phyloP scores from a whole-genome alignment of 495 filamentous ascomycete genomes.

The Lasiosphaeriaceae sp. region DNA sequence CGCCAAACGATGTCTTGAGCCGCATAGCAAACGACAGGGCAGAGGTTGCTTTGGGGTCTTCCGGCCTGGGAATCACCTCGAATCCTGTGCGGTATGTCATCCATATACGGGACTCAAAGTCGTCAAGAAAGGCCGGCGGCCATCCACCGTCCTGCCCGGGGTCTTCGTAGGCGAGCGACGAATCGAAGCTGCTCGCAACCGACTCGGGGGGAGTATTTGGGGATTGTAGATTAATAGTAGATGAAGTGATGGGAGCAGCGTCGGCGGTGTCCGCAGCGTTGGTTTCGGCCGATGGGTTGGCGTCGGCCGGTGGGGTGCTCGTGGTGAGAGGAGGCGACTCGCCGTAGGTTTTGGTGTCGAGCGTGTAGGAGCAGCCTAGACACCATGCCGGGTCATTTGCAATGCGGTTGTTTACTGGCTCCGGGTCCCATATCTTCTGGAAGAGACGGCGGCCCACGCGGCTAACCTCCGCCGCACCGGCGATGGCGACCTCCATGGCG shows the following conservation, averaged over 20 bases:
- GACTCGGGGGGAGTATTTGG: slow-evolving; percentile 46
- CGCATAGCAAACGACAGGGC: slow-evolving; percentile 83
- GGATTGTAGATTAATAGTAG: neutral
- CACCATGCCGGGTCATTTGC: slow-evolving; percentile 78
- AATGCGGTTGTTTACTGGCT: slow-evolving; percentile 75
- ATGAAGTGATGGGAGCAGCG: neutral
- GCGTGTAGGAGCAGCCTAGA: slow-evolving; percentile 71
- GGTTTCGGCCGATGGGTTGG: slow-evolving; percentile 19
- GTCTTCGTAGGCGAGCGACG: slow-evolving; percentile 46
- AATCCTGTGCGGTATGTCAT: slow-evolving; percentile 95
- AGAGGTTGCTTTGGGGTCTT: slow-evolving; percentile 63
- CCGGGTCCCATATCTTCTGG: slow-evolving; percentile 92
- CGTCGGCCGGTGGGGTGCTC: slow-evolving; percentile 24
- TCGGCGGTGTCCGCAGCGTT: neutral
- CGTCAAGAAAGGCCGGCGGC: slow-evolving; percentile 82
- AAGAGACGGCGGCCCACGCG: slow-evolving; percentile 67
- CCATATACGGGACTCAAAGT: slow-evolving; percentile 93
- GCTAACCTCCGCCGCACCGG: slow-evolving; percentile 30
- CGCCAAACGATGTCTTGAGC: slow-evolving; percentile 73
- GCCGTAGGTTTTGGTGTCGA: slow-evolving; percentile 30
- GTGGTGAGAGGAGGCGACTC: slow-evolving; percentile 15
- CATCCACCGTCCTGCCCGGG: slow-evolving; percentile 59
- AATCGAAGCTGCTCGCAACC: slow-evolving; percentile 44
- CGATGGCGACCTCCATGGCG: slow-evolving; percentile 43
- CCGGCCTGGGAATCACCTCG: slow-evolving; percentile 70